Evolutionary conservation across 306 rosid species (phyloP), one percentile per base, ranked within the genome.

Genomic region (Dryas drummondii): DNA sequence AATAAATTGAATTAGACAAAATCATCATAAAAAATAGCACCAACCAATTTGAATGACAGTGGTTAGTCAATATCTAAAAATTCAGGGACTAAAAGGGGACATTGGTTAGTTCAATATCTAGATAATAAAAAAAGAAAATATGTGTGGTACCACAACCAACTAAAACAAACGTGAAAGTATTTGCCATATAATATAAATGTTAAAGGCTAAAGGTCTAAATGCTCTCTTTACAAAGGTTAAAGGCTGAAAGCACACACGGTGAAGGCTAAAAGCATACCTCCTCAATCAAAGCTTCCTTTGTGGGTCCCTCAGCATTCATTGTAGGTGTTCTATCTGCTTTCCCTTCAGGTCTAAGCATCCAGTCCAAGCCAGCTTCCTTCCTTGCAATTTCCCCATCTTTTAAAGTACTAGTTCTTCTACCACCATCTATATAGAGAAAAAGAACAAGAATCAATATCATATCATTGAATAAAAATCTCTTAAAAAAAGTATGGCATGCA

Each of bases 281-380:
- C 70, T 84, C 86, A 7, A 58, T 72, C 5, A 75, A 82, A 76
- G 80, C 83, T 76, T 88, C 91, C 73, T 87, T 88, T 1, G 72
- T 58, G 82, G 75, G 42, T 64, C 72, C 22, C 22, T 90, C 85
- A 50, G 52, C 68, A 71, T 79, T 40, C 68, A 82, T 88, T 9
- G 53, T 72, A 32, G 90, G 82, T 66, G 64, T 47, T 67, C 60
- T 72, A 14, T 74, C 82, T 32, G n/a, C 71, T 77, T 78, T 85
- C 72, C 76, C 90, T 76, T 78, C 90, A 75, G 97, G 82, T 83
- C 89, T 83, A 71, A 91, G 96, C 98, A 91, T 94, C 98, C 97
- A 94, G 75, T 94, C 93, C 80, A 91, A 80, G 58, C 98, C 98
- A 86, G 88, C 84, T 82, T 87, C 94, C 78, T 85, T 92, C 83